Evolutionary conservation across 139 green algal species (phyloP), one percentile per base, ranked within the genome.

Genomic region (Tetradesmus lagerheimii): DNA sequence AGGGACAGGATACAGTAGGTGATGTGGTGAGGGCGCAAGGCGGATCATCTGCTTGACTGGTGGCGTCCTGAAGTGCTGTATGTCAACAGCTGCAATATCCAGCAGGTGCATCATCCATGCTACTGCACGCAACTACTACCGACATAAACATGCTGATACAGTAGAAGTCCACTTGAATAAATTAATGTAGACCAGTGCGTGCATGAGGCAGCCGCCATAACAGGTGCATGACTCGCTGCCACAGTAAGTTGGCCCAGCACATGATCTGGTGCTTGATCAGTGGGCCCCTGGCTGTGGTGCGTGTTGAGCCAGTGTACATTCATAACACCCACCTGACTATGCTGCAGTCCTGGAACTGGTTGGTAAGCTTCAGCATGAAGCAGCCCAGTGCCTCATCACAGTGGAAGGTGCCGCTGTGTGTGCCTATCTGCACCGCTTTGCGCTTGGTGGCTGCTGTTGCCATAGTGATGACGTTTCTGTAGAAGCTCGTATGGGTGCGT

Each of bases 341-440:
- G 35, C 76, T 77, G 64, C 83, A 80, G 64, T 88, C 83, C 4
- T 18, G 15, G 80, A 96, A 99, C 5, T 80, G 12, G 1, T 89
- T 12, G 0, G 95, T 98, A 23, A 96, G 93, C 41, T 91, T 85
- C 8, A 99, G 93, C 92, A 99, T 83, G 92, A 94, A 99, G 93
- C 96, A 98, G 1, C 97, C 98, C 20, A 99, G 92, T 0, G 97
- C 98, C 93, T 99, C 98, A 88, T 99, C 98, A 93, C 98, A 99
- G 91, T 99, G 98, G 90, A 99, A 99, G 1, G 94, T 95, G 31
- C 98, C 98, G 50, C 93, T 96, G 91, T 99, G 98, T 0, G 97
- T 99, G 67, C 96, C 97, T n/a, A 98, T 97, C 20, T 87, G 91
- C 0, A 92, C 82, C 43, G 91, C 89, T 23, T 85, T 76, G 27